These are phyloP conservation scores for Fusarium chuoi DNA, from an alignment of 2,329 filamentous ascomycete species.

Conservation along the genomic window DNA sequence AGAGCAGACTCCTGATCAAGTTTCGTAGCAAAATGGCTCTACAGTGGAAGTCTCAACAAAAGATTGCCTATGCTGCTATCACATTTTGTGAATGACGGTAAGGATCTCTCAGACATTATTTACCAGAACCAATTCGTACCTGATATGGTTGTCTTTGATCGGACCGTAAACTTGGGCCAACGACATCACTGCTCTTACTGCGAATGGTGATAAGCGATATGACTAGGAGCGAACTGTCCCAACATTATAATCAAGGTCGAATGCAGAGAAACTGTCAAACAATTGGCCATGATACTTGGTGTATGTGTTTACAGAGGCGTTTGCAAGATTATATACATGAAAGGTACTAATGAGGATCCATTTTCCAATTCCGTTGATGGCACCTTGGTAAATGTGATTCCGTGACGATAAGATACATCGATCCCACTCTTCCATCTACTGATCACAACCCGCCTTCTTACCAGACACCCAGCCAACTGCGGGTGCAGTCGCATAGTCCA, in stretches of 20 bases:
- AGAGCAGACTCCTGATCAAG: fast-evolving
- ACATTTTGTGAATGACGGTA: neutral
- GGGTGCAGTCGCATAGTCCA: neutral
- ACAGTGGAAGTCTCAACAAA: neutral
- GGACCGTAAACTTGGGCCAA: fast-evolving
- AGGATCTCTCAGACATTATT: neutral
- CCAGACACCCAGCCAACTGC: neutral
- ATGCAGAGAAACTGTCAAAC: neutral
- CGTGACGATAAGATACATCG: fast-evolving
- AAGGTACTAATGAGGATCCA: neutral
- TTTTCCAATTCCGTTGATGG: too few relatives aligned
- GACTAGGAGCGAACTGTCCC: neutral
- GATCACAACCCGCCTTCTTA: neutral
- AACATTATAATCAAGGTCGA: neutral
- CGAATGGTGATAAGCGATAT: too few relatives aligned
- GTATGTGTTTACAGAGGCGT: fast-evolving
- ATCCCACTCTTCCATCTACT: neutral
- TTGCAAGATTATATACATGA: neutral
- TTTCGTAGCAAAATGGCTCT: neutral
- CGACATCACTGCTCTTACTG: fast-evolving
- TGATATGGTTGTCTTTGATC: neutral
- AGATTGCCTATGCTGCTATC: neutral
- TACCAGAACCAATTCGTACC: fast-evolving
- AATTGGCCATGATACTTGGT: neutral
- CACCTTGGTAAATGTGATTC: neutral